Conservation (phyloP, 495 filamentous ascomycete species). For the Cenococcum geophilum region DNA sequence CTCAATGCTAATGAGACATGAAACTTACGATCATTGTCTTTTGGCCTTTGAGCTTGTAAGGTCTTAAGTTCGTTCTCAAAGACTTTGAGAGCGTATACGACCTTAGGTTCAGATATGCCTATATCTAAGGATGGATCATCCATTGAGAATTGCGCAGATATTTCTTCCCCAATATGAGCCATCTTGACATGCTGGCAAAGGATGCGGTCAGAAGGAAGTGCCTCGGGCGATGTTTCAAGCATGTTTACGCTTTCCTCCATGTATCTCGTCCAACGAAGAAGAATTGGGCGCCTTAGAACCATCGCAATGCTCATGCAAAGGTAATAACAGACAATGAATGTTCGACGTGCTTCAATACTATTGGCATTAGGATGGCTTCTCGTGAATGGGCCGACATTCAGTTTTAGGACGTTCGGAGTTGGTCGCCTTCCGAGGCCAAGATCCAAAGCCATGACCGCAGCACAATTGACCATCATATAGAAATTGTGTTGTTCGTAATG, state of each 20-base stretch:
- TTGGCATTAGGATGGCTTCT: conserved; percentile 49
- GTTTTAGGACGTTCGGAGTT: conserved; percentile 41
- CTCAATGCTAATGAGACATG: background rate
- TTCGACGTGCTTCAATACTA: conserved; percentile 64
- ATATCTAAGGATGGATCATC: conserved; percentile 62
- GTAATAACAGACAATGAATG: conserved; percentile 81
- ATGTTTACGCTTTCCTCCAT: conserved; percentile 78
- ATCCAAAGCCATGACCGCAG: conserved; percentile 80
- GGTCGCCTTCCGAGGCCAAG: conserved; percentile 63
- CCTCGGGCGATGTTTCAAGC: conserved; percentile 64
- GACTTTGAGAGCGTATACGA: conserved; percentile 64
- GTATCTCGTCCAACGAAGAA: conserved; percentile 75
- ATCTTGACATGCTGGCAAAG: conserved; percentile 71
- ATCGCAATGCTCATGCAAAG: conserved; percentile 58
- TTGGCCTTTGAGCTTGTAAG: conserved; percentile 44
- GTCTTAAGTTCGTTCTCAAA: conserved; percentile 68
- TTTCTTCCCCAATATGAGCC: conserved; percentile 74
- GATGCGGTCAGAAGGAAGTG: conserved; percentile 62
- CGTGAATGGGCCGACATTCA: conserved; percentile 30
- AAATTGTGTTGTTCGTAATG: conserved; percentile 84
- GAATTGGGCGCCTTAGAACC: conserved; percentile 71
- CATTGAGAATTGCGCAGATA: conserved; percentile 65
- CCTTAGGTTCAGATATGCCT: conserved; percentile 66
- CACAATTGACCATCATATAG: conserved; percentile 79
- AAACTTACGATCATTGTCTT: conserved; percentile 33